A percentile compares a stretch with the other conserved stretches of the same genome.
These are phyloP conservation scores for Tuber melanosporum DNA, from an alignment of 495 filamentous ascomycete species.

Conservation along the genomic window DNA sequence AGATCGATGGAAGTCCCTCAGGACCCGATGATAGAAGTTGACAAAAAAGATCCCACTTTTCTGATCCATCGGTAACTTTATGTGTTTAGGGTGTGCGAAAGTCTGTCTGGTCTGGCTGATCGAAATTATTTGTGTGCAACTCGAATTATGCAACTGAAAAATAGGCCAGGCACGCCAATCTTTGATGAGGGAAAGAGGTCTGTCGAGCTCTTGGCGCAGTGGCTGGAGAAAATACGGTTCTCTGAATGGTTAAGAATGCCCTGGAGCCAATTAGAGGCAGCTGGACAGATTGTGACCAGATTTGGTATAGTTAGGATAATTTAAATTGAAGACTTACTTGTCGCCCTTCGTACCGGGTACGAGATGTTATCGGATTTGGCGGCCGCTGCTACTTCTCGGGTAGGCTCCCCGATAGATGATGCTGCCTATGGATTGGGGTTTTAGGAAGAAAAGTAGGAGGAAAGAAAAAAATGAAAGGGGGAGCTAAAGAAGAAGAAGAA, in stretches of 20 bases:
- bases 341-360: background rate
- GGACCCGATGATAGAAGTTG: background rate
- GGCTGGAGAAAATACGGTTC: too few species aligned
- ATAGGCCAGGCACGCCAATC: too few species aligned
- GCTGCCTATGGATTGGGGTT: background rate
- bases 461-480: background rate
- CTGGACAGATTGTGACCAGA: too few species aligned
- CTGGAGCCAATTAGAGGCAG: too few species aligned
- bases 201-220: too few species aligned
- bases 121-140: too few species aligned
- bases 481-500: background rate
- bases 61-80: constrained; percentile 4
- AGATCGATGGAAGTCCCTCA: background rate
- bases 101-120: too few species aligned
- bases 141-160: too few species aligned
- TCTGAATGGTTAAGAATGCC: too few species aligned
- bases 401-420: background rate
- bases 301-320: too few species aligned
- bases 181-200: too few species aligned
- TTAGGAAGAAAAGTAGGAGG: background rate
- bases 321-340: too few species aligned
- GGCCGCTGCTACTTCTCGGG: background rate
- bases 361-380: background rate
- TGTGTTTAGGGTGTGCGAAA: background rate
- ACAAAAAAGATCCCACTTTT: background rate